Evolutionary conservation across 805 yeast genomes (phyloP).

Genomic region (Wickerhamomyces pijperi): DNA sequence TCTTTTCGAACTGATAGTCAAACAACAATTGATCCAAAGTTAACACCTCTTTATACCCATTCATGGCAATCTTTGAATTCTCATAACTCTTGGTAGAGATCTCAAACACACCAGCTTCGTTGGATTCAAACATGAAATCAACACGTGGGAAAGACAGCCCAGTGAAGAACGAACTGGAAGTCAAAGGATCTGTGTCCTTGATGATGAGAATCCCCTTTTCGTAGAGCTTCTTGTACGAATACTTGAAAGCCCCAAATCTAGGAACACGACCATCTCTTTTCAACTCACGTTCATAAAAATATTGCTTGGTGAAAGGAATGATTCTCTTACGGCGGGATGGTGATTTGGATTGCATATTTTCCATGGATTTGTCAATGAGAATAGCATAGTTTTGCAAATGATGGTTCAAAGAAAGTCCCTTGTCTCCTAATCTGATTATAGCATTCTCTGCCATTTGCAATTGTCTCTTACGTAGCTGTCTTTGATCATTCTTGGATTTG

Average conservation of each 20-base stretch:
- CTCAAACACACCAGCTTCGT: constrained; percentile 57
- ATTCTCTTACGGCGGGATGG: constrained; percentile 16
- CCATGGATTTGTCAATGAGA: constrained; percentile 40
- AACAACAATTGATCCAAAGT: constrained; percentile 58
- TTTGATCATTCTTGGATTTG: constrained; percentile 38
- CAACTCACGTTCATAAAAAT: constrained; percentile 62
- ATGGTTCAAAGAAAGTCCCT: constrained; percentile 30
- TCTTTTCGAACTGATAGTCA: constrained; percentile 62
- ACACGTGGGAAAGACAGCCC: constrained; percentile 51
- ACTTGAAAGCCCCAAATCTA: constrained; percentile 67
- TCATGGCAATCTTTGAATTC: constrained; percentile 49
- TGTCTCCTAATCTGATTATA: constrained; percentile 30
- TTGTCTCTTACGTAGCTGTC: constrained; percentile 35
- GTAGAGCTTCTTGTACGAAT: constrained; percentile 60
- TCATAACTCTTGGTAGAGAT: constrained; percentile 53
- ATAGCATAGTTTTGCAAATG: constrained; percentile 31
- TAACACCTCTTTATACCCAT: constrained; percentile 40
- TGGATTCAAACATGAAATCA: constrained; percentile 66
- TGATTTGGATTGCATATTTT: constrained; percentile 32
- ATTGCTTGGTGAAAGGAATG: constrained; percentile 60
- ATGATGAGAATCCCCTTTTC: constrained; percentile 55
- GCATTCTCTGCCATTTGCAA: constrained; percentile 33
- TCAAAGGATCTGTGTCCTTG: constrained; percentile 23
- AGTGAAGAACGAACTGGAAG: constrained; percentile 22
- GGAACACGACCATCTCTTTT: constrained; percentile 58